Evolutionary conservation across 2,329 filamentous ascomycete species (phyloP).

Genomic region (Colletotrichum navitas): DNA sequence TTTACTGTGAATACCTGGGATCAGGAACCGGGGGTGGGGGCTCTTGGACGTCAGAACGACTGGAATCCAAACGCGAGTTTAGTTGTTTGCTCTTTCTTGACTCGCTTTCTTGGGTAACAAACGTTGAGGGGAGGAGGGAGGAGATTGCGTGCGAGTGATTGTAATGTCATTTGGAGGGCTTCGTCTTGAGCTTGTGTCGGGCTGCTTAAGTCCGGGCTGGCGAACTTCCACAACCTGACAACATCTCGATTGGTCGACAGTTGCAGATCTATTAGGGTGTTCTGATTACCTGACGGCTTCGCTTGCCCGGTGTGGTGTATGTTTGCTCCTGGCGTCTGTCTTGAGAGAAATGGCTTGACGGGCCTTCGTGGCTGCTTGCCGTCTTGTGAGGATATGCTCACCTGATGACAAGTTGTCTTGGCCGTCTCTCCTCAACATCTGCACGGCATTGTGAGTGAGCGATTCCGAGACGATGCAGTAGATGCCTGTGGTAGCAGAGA

Average conservation of each 20-base stretch:
- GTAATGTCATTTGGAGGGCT: not conserved
- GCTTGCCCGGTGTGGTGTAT: too few relatives aligned
- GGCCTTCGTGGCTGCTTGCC: not conserved
- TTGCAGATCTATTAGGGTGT: not conserved
- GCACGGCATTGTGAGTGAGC: not conserved
- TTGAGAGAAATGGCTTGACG: not conserved
- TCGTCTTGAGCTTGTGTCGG: not conserved
- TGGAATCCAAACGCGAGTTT: constrained; percentile 34
- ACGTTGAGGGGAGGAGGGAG: not conserved
- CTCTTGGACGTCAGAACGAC: constrained; percentile 12
- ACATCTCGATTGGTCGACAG: not conserved
- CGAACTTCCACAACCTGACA: not conserved
- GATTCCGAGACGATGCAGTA: not conserved
- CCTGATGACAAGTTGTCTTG: not conserved
- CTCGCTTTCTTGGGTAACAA: not conserved
- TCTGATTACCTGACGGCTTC: too few relatives aligned
- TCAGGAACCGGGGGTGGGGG: constrained; percentile 9
- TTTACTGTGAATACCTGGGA: constrained; percentile 43
- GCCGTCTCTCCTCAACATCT: not conserved
- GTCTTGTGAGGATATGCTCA: not conserved
- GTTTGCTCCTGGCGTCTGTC: not conserved
- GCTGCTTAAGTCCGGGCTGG: too few relatives aligned
- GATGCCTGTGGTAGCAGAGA: not conserved
- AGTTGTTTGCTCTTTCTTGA: constrained; percentile 17
- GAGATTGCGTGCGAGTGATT: not conserved